Conservation (phyloP, 2,329 filamentous ascomycete genomes). For the Cladobotryum protrusum region DNA sequence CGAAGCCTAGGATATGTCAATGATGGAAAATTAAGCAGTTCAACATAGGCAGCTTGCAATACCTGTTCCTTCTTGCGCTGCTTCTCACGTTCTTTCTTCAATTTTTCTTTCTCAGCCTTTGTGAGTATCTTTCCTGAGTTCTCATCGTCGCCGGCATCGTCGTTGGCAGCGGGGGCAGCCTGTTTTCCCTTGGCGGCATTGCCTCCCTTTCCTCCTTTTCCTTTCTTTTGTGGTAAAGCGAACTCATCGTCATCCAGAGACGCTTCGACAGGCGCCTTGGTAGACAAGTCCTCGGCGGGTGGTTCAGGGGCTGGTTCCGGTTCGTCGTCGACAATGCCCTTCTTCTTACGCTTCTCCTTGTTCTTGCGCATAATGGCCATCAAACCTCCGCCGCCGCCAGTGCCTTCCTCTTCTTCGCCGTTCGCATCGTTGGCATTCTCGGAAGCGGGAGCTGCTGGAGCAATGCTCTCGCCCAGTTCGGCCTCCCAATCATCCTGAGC, state of each 20-base stretch:
- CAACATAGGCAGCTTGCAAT: constrained; percentile 7
- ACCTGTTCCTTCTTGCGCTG: constrained; percentile 98
- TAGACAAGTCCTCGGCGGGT: constrained; percentile 35
- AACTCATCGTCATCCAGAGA: constrained; percentile 85
- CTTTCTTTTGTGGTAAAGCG: constrained; percentile 70
- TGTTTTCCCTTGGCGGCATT: constrained; percentile 38
- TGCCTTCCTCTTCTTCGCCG: constrained; percentile 47
- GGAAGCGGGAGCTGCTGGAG: constrained; percentile 48
- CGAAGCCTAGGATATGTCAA: constrained; percentile 47
- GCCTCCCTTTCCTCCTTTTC: constrained; percentile 45
- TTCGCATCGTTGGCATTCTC: constrained; percentile 41
- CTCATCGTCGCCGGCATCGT: constrained; percentile 46
- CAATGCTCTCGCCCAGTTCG: constrained; percentile 74
- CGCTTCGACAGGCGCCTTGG: constrained; percentile 74
- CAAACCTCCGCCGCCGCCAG: constrained; percentile 56
- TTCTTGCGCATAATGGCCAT: constrained; percentile 78
- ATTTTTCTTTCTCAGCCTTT: constrained; percentile 97
- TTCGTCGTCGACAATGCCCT: constrained; percentile 67
- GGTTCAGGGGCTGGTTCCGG: constrained; percentile 35
- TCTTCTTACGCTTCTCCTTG: constrained; percentile 84
- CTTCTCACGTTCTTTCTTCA: constrained; percentile 98
- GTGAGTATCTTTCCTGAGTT: constrained; percentile 69
- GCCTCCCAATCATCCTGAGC: constrained; percentile 90
- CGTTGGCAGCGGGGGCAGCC: constrained; percentile 29
- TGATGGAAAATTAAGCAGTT: neutral